Percentiles rank a stretch among this genome's conserved stretches.
These are phyloP conservation scores for Aspergillus pseudotamarii DNA, from an alignment of 2,329 filamentous ascomycete genomes.

Conservation along the genomic window DNA sequence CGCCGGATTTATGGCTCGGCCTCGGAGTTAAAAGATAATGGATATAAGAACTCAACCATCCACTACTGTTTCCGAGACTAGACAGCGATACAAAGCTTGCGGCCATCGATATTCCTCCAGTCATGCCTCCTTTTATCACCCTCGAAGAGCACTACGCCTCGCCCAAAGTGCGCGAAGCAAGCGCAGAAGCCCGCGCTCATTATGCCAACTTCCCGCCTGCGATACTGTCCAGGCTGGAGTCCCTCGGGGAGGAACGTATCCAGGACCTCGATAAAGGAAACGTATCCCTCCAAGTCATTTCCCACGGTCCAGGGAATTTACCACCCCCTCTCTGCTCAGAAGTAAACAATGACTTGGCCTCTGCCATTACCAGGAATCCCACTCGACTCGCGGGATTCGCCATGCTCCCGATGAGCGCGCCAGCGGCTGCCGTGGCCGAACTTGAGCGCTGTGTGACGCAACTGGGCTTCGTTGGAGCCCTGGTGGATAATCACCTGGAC, in stretches of 20 bases:
- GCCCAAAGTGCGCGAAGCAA: constrained; percentile 14
- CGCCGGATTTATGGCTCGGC: not conserved
- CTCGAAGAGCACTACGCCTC: constrained; percentile 25
- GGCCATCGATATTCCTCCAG: not conserved
- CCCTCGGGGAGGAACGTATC: constrained; percentile 12
- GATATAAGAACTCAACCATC: not conserved
- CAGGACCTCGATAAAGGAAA: constrained; percentile 10
- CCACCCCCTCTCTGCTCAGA: constrained; percentile 12
- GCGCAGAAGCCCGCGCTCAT: constrained; percentile 10
- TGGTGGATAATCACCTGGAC: constrained; percentile 47
- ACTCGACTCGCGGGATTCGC: constrained; percentile 49
- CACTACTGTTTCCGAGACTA: not conserved
- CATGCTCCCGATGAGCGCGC: constrained; percentile 44
- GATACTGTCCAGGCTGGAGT: constrained; percentile 16
- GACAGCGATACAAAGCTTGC: not conserved
- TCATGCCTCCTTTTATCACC: constrained; percentile 22
- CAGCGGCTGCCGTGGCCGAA: constrained; percentile 39
- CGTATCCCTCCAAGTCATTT: constrained; percentile 14
- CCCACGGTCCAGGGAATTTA: constrained; percentile 20
- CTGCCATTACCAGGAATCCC: constrained; percentile 33
- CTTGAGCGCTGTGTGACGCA: constrained; percentile 44
- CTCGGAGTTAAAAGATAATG: not conserved
- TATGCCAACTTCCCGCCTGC: constrained; percentile 18
- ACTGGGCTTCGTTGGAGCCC: constrained; percentile 52
- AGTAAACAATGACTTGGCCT: constrained; percentile 38